Evolutionary conservation across 148 eudicot genomes (phyloP), one percentile per base, ranked within the genome.

Genomic region (Simmondsia chinensis): DNA sequence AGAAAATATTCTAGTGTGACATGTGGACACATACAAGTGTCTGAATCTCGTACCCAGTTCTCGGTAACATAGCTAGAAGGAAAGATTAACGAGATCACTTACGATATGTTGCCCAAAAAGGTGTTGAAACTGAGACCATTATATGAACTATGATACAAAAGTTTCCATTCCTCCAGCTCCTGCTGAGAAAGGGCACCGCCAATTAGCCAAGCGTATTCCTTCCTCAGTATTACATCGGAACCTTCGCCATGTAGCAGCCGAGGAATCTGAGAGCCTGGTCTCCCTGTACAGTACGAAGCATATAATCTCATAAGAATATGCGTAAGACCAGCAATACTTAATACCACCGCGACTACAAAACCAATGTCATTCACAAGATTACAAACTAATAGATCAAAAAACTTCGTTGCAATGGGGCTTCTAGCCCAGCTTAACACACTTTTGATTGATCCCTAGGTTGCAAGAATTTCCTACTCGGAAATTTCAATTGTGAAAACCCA

Each of bases 41-140:
- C n/a, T n/a, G n/a, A n/a, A n/a, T n/a, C n/a, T n/a, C n/a, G n/a
- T n/a, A n/a, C n/a, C n/a, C n/a, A n/a, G n/a, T n/a, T n/a, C n/a
- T n/a, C n/a, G n/a, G n/a, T n/a, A n/a, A n/a, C 8, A 28, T 23
- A 29, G 15, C 22, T 2, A 26, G 21, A 28, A 25, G 56, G 2
- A 29, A 31, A 57, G 27, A 25, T 17, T 28, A 20, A 53, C 23
- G 23, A 33, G 65, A 54, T 4, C 54, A 64, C 97, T 82, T 66
- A 89, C 97, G 63, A 61, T 49, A 84, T 54, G 50, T 64, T 71
- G 55, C 97, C 95, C 41, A 80, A 52, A 68, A 89, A 89, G 47
- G 97, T 81, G 62, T 63, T 89, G 72, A 89, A 89, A 61, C 97
- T 89, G 50, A 46, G 57, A 48, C 97, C 97, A 66, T 81, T 74